phyloP scores from a whole-genome alignment of 2,329 filamentous ascomycete species.

The Curvularia sp. region DNA sequence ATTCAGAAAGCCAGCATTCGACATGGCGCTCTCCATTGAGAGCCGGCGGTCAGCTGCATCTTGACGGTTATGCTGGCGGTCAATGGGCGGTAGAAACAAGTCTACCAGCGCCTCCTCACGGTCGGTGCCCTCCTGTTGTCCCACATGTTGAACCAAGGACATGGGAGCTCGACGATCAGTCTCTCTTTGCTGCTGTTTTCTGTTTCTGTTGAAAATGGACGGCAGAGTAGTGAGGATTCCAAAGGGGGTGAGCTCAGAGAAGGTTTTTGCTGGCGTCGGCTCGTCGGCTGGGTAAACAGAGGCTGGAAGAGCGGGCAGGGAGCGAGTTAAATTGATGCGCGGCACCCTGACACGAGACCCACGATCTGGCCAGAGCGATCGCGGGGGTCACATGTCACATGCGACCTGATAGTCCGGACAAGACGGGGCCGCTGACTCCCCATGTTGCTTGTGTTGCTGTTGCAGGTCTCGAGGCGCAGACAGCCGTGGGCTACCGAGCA shows the following conservation, averaged over 20 bases:
- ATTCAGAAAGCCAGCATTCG: constrained; percentile 29
- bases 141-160: constrained; percentile 62
- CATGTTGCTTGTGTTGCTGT: constrained; percentile 2
- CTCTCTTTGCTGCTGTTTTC: constrained; percentile 8
- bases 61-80: constrained; percentile 41
- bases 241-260: constrained; percentile 6
- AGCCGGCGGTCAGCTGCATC: constrained; percentile 41
- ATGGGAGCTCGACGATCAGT: constrained; percentile 42
- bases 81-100: constrained; percentile 46
- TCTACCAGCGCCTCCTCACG: constrained; percentile 52
- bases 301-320: constrained; percentile 21
- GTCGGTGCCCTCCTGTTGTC: constrained; percentile 59
- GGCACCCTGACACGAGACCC: constrained; percentile 24
- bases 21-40: constrained; percentile 41
- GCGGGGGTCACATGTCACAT: constrained; percentile 24
- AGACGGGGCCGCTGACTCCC: not conserved
- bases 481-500: constrained; percentile 6
- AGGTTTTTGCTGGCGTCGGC: constrained; percentile 8
- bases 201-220: not conserved
- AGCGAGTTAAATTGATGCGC: constrained; percentile 23
- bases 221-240: constrained; percentile 14
- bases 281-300: constrained; percentile 11
- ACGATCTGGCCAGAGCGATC: constrained; percentile 21
- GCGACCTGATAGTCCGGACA: constrained; percentile 5
- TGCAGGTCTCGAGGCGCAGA: constrained; percentile 5